Conservation (phyloP, 192 early-diverging fungal species). For the Coemansia sp. region DNA sequence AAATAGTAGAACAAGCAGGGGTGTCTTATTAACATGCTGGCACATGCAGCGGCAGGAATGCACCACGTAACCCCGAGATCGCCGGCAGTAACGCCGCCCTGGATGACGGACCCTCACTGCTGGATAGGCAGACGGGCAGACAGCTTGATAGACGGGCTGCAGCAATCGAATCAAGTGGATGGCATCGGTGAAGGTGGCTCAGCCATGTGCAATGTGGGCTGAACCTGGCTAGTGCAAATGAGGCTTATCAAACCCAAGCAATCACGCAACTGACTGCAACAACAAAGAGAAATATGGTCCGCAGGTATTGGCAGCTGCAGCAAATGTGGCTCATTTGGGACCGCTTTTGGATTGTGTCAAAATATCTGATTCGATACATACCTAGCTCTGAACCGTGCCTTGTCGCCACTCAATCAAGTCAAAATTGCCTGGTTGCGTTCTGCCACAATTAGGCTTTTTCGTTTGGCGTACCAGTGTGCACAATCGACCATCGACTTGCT, state of each 20-base stretch:
- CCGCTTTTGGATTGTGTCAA: not conserved
- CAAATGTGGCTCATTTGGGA: constrained; percentile 1
- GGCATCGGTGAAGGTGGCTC: not conserved
- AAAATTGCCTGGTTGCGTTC: not conserved
- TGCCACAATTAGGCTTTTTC: constrained; percentile 1
- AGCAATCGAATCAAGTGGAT: not conserved
- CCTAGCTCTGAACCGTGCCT: not conserved
- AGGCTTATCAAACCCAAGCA: not conserved
- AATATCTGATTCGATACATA: not conserved
- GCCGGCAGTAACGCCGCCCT: not conserved
- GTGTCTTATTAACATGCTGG: not conserved
- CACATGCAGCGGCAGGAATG: not conserved
- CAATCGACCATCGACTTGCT: not conserved
- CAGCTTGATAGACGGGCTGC: not conserved
- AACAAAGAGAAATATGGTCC: not conserved
- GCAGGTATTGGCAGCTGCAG: not conserved
- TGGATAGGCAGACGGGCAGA: not conserved
- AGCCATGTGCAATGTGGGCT: not conserved
- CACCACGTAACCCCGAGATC: not conserved
- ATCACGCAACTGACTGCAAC: not conserved
- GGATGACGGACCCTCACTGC: not conserved
- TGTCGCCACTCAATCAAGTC: not conserved
- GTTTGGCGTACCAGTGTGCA: not conserved
- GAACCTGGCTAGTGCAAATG: not conserved
- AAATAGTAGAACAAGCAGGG: not conserved